phyloP scores from a whole-genome alignment of 2,329 filamentous ascomycete genomes.

The Anthostomella pinea region DNA sequence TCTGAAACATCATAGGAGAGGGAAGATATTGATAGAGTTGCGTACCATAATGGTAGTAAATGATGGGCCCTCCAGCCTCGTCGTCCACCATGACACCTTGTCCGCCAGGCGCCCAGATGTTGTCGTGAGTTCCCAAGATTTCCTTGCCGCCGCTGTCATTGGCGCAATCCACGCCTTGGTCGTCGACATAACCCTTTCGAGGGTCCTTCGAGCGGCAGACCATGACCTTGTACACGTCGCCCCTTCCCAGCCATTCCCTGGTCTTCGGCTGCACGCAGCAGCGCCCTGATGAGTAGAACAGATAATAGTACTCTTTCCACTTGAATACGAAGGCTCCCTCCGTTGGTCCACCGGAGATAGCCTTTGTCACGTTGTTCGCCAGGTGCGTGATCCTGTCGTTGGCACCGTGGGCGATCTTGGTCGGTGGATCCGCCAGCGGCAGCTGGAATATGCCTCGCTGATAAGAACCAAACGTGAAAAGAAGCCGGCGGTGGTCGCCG shows the following conservation, averaged over 20 bases:
- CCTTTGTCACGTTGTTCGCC: conserved; percentile 20
- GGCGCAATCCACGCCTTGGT: conserved; percentile 15
- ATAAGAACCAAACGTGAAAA: conserved; percentile 23
- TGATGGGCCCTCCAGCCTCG: conserved; percentile 18
- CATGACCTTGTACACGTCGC: conserved; percentile 23
- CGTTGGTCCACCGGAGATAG: conserved; percentile 12
- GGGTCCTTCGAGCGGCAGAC: conserved; percentile 20
- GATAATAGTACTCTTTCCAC: conserved; percentile 18
- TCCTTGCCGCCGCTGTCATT: conserved; percentile 17
- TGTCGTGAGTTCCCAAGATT: conserved; percentile 16
- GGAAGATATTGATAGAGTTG: not conserved
- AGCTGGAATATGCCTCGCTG: conserved; percentile 25
- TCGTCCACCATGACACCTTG: conserved; percentile 20
- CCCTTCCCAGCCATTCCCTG: conserved; percentile 14
- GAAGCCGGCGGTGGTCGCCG: conserved; percentile 8
- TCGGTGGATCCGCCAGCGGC: conserved; percentile 18
- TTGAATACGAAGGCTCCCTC: conserved; percentile 18
- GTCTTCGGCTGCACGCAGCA: conserved; percentile 16
- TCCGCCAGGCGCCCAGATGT: conserved; percentile 22
- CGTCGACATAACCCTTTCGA: conserved; percentile 16
- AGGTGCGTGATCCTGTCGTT: conserved; percentile 14
- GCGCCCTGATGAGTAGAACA: conserved; percentile 23
- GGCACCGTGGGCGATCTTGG: conserved; percentile 11
- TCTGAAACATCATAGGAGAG: not conserved
- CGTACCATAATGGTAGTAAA: conserved; percentile 25